These are phyloP conservation scores for Striga hermonthica DNA, from an alignment of 305 asterid genomes.

Conservation along the genomic window DNA sequence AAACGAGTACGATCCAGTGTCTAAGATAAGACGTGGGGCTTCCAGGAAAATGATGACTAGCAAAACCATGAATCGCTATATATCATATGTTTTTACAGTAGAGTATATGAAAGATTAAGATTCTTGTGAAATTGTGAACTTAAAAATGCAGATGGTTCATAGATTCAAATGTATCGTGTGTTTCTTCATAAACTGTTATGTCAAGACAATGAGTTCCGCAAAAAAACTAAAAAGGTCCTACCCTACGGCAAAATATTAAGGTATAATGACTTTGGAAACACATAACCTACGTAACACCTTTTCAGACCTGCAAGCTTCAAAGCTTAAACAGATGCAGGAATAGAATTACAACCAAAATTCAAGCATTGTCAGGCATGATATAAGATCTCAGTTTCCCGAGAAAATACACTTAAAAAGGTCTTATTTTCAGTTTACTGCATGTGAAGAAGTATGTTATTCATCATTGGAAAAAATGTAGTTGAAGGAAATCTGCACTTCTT, in stretches of 20 bases:
- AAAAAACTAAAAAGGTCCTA: neutral
- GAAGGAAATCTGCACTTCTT: neutral
- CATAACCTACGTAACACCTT: neutral
- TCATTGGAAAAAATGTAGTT: neutral
- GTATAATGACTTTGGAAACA: neutral
- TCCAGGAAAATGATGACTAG: slow-evolving; percentile 4
- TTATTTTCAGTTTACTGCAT: neutral
- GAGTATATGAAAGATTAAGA: neutral
- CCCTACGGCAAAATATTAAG: neutral
- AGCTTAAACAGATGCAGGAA: neutral
- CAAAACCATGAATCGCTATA: neutral
- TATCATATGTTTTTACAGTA: neutral
- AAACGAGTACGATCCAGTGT: neutral
- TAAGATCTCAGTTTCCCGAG: neutral
- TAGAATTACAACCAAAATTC: neutral
- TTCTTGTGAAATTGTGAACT: neutral
- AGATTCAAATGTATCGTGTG: too few species aligned
- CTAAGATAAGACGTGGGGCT: neutral
- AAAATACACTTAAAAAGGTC: neutral
- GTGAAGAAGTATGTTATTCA: neutral
- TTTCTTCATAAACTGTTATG: neutral
- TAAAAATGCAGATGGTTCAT: neutral
- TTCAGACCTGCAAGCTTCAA: neutral
- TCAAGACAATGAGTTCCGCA: neutral
- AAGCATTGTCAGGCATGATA: neutral